Percentiles rank a stretch among this genome's conserved stretches.
Evolutionary conservation across 2,329 filamentous ascomycete genomes (phyloP).

Genomic region (Trichoderma simmonsii): DNA sequence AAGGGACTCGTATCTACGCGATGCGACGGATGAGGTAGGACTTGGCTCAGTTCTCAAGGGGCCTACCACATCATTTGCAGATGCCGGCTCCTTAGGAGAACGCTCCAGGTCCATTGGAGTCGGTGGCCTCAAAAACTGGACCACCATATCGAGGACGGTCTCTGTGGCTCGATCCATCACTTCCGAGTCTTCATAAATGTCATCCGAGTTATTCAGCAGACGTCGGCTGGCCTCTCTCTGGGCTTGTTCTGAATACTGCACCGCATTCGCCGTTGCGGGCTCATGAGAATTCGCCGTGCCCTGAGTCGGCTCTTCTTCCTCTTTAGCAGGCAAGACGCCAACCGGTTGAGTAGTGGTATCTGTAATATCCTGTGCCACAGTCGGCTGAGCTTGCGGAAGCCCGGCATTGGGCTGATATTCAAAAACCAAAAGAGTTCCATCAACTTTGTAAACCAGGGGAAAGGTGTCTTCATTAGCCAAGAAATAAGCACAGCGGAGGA

Average conservation of each 20-base stretch:
- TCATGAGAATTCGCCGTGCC: not conserved
- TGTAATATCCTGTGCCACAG: not conserved
- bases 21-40: slow-evolving; percentile 29
- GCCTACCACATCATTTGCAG: slow-evolving; percentile 50
- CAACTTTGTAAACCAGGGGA: slow-evolving; percentile 35
- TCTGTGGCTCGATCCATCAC: slow-evolving; percentile 33
- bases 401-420: slow-evolving; percentile 28
- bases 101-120: slow-evolving; percentile 42
- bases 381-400: not conserved
- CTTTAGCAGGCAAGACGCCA: not conserved
- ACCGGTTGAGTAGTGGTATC: not conserved
- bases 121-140: slow-evolving; percentile 47
- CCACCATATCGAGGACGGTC: slow-evolving; percentile 47
- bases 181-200: not conserved
- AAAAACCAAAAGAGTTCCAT: slow-evolving; percentile 32
- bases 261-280: not conserved
- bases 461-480: slow-evolving; percentile 41
- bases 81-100: slow-evolving; percentile 44
- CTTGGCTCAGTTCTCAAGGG: slow-evolving; percentile 35
- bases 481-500: slow-evolving; percentile 48
- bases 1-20: slow-evolving; percentile 37
- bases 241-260: not conserved
- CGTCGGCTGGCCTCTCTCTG: not conserved
- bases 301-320: not conserved
- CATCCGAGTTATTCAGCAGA: not conserved